Percentiles rank a stretch among this genome's conserved stretches.
phyloP scores from a whole-genome alignment of 805 yeast genomes.

The Monosporozyma servazzii region DNA sequence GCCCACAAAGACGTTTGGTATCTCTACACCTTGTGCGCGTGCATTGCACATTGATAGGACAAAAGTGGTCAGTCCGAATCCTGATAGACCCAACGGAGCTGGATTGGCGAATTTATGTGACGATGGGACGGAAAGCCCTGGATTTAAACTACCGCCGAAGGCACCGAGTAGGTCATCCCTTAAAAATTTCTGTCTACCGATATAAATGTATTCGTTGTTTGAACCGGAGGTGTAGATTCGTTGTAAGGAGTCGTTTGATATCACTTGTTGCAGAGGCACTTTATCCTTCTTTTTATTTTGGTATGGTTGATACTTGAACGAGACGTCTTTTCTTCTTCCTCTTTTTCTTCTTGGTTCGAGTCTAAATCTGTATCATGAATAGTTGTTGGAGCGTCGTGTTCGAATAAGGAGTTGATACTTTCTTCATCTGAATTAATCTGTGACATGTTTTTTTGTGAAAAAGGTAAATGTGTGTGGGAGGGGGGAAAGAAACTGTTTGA shows the following conservation, averaged over 20 bases:
- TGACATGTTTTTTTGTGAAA: background rate
- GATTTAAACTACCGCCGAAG: constrained; percentile 76
- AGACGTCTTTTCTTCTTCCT: background rate
- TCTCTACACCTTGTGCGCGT: constrained; percentile 41
- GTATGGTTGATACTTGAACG: background rate
- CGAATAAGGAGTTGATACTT: constrained; percentile 2
- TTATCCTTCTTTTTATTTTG: background rate
- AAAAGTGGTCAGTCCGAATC: constrained; percentile 55
- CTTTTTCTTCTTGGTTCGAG: background rate
- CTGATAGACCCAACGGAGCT: constrained; percentile 54
- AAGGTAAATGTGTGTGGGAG: background rate
- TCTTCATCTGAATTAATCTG: constrained; percentile 2
- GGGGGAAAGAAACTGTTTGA: too few relatives aligned
- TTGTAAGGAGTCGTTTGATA: constrained; percentile 8
- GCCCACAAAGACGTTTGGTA: constrained; percentile 48
- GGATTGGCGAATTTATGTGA: constrained; percentile 54
- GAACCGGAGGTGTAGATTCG: constrained; percentile 32
- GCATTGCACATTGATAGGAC: constrained; percentile 48
- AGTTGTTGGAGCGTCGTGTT: constrained; percentile 2
- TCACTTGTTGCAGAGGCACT: background rate
- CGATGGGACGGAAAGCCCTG: constrained; percentile 52
- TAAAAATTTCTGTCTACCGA: constrained; percentile 64
- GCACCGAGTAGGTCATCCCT: constrained; percentile 52
- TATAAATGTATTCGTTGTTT: constrained; percentile 55
- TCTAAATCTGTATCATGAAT: constrained; percentile 3